A percentile compares a stretch with the other conserved stretches of the same genome.
Evolutionary conservation across 1,139 yeast genomes (phyloP).

Genomic region (Blastobotrys malaysiensis): DNA sequence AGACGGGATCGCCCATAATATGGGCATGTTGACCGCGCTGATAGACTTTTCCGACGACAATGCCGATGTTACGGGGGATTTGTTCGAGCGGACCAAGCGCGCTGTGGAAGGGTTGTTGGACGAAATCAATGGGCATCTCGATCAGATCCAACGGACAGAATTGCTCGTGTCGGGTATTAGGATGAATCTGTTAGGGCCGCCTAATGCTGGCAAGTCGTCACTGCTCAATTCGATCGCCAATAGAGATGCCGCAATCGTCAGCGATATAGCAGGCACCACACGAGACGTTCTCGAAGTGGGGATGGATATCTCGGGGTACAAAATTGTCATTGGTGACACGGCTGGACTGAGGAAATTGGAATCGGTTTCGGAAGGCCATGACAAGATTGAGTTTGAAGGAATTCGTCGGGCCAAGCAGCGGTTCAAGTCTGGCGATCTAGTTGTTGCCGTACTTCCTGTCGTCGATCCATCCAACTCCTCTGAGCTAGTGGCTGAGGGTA

Average conservation of each 20-base stretch:
- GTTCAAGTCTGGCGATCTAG: conserved; percentile 60
- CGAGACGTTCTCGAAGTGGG: conserved; percentile 83
- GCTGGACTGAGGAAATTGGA: conserved; percentile 73
- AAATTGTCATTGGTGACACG: conserved; percentile 81
- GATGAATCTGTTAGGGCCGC: conserved; percentile 77
- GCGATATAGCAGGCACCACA: conserved; percentile 91
- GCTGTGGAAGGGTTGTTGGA: conserved; percentile 40
- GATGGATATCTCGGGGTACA: conserved; percentile 76
- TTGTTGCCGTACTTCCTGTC: conserved; percentile 33
- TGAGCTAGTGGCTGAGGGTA: conserved; percentile 16
- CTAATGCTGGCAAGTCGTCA: conserved; percentile 95
- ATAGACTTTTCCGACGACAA: conserved; percentile 93
- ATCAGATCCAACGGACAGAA: conserved; percentile 53
- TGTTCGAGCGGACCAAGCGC: conserved; percentile 44
- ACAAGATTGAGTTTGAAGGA: conserved; percentile 73
- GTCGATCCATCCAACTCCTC: not conserved
- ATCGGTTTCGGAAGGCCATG: conserved; percentile 26
- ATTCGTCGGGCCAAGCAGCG: conserved; percentile 66
- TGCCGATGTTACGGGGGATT: conserved; percentile 66
- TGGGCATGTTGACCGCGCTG: conserved; percentile 77
- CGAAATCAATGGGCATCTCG: conserved; percentile 42
- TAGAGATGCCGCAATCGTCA: conserved; percentile 86
- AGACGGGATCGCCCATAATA: conserved; percentile 51
- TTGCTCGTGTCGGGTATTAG: conserved; percentile 68
- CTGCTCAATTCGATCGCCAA: conserved; percentile 66